phyloP scores from a whole-genome alignment of 768 basidiomycete species.

The Boletellus ananas region DNA sequence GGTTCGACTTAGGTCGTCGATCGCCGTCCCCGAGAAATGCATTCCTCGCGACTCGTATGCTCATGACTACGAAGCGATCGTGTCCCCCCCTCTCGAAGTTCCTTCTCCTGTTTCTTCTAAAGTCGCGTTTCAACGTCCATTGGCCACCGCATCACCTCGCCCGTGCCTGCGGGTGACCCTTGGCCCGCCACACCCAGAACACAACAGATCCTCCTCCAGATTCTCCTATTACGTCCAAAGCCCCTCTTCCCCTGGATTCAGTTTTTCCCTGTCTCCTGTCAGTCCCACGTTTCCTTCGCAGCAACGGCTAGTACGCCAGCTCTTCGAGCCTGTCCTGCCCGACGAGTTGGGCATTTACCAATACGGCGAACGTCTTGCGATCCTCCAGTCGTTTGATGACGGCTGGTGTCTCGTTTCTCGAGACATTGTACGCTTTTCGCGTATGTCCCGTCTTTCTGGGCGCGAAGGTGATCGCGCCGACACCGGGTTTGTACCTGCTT shows the following conservation, averaged over 20 bases:
- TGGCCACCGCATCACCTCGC: conserved; percentile 10
- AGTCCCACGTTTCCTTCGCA: conserved; percentile 30
- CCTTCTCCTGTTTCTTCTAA: conserved; percentile 38
- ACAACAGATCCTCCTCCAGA: conserved; percentile 31
- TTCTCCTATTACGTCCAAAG: conserved; percentile 40
- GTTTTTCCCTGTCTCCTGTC: conserved; percentile 10
- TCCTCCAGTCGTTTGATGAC: conserved; percentile 69
- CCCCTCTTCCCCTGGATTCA: conserved; percentile 1
- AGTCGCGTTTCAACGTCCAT: conserved; percentile 23
- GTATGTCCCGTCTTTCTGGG: conserved; percentile 30
- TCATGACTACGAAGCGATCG: conserved; percentile 44
- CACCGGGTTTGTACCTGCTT: conserved; percentile 70
- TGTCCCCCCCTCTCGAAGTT: conserved; percentile 35
- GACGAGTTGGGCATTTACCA: conserved; percentile 61
- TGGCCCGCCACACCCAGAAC: conserved; percentile 24
- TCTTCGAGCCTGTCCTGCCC: conserved; percentile 65
- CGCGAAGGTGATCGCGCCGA: conserved; percentile 44
- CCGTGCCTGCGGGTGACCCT: conserved; percentile 15
- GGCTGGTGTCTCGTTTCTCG: conserved; percentile 77
- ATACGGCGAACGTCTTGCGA: conserved; percentile 55
- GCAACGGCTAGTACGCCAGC: conserved; percentile 56
- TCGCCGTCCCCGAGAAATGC: conserved; percentile 53
- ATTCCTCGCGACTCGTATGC: conserved; percentile 35
- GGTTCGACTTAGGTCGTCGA: conserved; percentile 40
- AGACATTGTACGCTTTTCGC: conserved; percentile 40